Percentiles rank a stretch among this genome's conserved stretches.
Conservation (phyloP, 108 stramenopile genomes). For the Nitzschia putrida region DNA sequence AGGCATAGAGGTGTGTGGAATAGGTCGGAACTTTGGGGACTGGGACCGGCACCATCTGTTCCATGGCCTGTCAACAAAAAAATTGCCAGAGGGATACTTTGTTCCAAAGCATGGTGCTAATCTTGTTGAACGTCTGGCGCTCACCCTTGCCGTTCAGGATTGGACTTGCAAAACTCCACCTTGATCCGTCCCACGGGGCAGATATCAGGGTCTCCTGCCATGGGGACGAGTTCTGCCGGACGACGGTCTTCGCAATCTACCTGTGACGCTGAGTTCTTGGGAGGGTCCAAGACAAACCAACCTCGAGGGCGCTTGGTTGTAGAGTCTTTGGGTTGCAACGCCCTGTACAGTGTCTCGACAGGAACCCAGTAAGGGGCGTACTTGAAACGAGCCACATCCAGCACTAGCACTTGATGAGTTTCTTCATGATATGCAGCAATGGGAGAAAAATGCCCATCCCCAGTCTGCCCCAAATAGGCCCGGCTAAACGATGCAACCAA, state of each 20-base stretch:
- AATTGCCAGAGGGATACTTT: too few species aligned
- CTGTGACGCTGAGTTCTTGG: slow-evolving; percentile 12
- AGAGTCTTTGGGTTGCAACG: slow-evolving; percentile 66
- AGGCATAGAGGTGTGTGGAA: too few species aligned
- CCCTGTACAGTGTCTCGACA: slow-evolving; percentile 50
- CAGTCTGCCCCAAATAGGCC: slow-evolving; percentile 82
- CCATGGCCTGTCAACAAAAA: too few species aligned
- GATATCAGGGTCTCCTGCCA: slow-evolving; percentile 51
- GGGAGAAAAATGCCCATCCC: slow-evolving; percentile 94
- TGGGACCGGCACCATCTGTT: too few species aligned
- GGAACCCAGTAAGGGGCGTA: slow-evolving; percentile 93
- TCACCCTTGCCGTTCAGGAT: slow-evolving; percentile 12
- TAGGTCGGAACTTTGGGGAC: too few species aligned
- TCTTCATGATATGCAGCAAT: slow-evolving; percentile 76
- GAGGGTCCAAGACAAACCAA: slow-evolving; percentile 77
- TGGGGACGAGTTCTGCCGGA: slow-evolving; percentile 64
- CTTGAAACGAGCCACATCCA: slow-evolving; percentile 91
- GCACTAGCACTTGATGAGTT: slow-evolving; percentile 73
- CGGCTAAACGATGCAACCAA: slow-evolving; percentile 77
- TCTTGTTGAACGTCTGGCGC: too few species aligned
- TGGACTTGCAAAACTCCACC: slow-evolving; percentile 56
- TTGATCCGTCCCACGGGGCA: slow-evolving; percentile 70
- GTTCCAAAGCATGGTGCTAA: too few species aligned
- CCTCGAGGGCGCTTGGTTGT: slow-evolving; percentile 82
- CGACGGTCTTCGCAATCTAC: slow-evolving; percentile 47